phyloP scores from a whole-genome alignment of 768 basidiomycete species.

The Epithele typhae region DNA sequence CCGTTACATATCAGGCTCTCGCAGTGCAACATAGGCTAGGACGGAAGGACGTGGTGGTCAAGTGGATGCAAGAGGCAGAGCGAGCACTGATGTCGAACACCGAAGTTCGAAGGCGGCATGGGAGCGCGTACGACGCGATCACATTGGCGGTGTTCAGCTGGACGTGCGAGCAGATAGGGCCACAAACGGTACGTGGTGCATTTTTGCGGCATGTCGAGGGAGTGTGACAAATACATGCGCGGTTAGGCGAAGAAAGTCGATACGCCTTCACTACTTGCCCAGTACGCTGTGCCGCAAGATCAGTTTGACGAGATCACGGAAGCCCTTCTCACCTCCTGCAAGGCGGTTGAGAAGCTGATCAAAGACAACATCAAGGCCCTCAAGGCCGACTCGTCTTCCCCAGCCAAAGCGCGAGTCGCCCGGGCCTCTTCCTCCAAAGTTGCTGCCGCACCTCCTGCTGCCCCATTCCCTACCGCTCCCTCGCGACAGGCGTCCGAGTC shows the following conservation, averaged over 20 bases:
- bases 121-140: constrained; percentile 13
- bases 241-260: constrained; percentile 7
- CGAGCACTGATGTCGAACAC: constrained; percentile 15
- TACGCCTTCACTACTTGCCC: not conserved
- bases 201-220: not conserved
- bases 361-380: constrained; percentile 7
- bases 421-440: not conserved
- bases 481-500: too few species aligned
- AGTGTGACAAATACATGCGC: not conserved
- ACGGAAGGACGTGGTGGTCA: constrained; percentile 9
- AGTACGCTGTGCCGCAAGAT: constrained; percentile 6
- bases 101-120: constrained; percentile 13
- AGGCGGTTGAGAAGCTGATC: constrained; percentile 7
- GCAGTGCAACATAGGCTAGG: constrained; percentile 10
- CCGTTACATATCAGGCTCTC: constrained; percentile 12
- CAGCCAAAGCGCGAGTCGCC: not conserved
- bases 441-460: not conserved
- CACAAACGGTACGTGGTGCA: too few species aligned
- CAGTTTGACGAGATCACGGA: constrained; percentile 16
- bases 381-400: not conserved
- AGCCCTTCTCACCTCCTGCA: constrained; percentile 12
- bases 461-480: not conserved
- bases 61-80: constrained; percentile 22
- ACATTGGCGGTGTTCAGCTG: constrained; percentile 24
- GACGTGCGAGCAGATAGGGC: constrained; percentile 18